Base-by-base conservation (phyloP, 2,329 filamentous ascomycete genomes). In the Teratosphaeria epicoccoides region DNA sequence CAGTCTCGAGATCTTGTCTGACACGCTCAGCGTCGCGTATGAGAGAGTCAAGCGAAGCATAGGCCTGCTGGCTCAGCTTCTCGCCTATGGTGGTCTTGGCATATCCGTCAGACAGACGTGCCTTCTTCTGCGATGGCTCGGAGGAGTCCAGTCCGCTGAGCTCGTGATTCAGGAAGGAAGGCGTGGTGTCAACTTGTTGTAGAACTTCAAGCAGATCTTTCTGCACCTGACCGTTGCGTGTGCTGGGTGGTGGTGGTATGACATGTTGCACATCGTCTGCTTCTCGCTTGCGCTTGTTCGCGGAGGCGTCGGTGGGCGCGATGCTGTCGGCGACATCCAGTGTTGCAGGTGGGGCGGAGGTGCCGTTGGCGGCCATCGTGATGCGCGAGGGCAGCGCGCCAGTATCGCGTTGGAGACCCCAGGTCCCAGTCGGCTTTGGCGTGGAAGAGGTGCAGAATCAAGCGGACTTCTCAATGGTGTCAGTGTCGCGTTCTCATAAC, bases 241-340 rank as follows among this genome's bases (percentile, higher is more conserved):
- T 48, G 17, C 12, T 26, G 24, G 9, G 12, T 40, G 12, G n/a
- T 33, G 46, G 23, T 24, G 29, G 29, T 10, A 14, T 24, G 5
- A 23, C 44, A 24, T n/a, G 17, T 20, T 46, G 44, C 20, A 17
- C 49, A 44, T 61, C 59, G 47, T 65, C 66, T 29, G 67, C 64
- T 37, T 67, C 68, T 52, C 72, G 72, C 65, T 76, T 76, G 45
- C 73, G 71, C 61, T 76, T 76, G 53, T 67, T 63, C 49, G 56
- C 52, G 33, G 55, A 53, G 24, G 52, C 43, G 37, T 51, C 24
- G 4, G 57, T 24, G n/a, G 54, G 52, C n/a, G 56, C 53, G 28
- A 52, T 25, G 43, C 37, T 33, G 2, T 55, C 29, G 11, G 52
- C 52, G 26, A 46, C 28, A 28, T 49, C 25, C 33, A 40, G 20